Percentiles rank a stretch among this genome's conserved stretches.
phyloP scores from a whole-genome alignment of 352 stramenopile species.

The Blastocystis sp. region DNA sequence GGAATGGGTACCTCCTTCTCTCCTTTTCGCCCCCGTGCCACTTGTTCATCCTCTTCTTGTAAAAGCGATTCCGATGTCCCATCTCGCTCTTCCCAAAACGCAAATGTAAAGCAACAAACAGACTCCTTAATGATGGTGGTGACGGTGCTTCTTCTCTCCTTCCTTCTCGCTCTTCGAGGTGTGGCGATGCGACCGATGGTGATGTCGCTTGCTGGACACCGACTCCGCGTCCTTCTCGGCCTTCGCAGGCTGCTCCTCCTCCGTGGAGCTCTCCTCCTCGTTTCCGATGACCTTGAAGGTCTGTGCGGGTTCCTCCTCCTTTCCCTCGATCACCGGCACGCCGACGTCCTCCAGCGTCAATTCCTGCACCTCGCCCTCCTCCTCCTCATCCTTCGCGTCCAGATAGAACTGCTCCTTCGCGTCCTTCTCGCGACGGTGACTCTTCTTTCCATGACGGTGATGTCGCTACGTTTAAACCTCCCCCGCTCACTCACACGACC shows the following conservation, averaged over 20 bases:
- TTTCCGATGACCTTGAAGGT: not conserved
- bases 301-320: conserved; percentile 57
- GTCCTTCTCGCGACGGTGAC: conserved; percentile 58
- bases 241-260: conserved; percentile 27
- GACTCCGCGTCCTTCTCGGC: conserved; percentile 65
- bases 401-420: conserved; percentile 68
- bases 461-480: conserved; percentile 68
- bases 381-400: conserved; percentile 61
- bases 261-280: not conserved
- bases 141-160: not conserved
- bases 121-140: conserved; percentile 57
- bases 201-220: not conserved
- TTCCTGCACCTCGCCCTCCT: conserved; percentile 27
- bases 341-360: conserved; percentile 20
- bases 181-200: conserved; percentile 50
- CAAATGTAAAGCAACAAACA: not conserved
- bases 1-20: not conserved
- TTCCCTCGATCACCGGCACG: conserved; percentile 54
- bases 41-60: not conserved
- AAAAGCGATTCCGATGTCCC: conserved; percentile 9
- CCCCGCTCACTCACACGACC: conserved; percentile 67
- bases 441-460: conserved; percentile 56
- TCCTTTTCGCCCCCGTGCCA: not conserved
- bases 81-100: too few species aligned
- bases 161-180: conserved; percentile 53